phyloP scores from a whole-genome alignment of 495 filamentous ascomycete genomes.

The Neurospora sp. region DNA sequence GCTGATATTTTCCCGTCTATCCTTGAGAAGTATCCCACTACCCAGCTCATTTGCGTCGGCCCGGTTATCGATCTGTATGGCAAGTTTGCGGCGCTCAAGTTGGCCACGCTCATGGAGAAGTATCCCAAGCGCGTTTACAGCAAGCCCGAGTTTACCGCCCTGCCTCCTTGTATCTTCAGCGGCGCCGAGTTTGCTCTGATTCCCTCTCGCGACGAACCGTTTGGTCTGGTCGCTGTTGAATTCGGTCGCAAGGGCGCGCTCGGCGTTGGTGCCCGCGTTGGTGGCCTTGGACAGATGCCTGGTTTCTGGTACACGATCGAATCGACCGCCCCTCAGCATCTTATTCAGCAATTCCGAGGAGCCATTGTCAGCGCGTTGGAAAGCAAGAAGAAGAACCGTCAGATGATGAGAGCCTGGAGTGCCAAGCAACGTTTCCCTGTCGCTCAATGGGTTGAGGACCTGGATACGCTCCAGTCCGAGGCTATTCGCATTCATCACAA shows the following conservation, averaged over 20 bases:
- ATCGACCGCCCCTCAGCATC: slow-evolving; percentile 55
- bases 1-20: slow-evolving; percentile 63
- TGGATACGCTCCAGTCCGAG: slow-evolving; percentile 50
- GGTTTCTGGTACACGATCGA: slow-evolving; percentile 63
- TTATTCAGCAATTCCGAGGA: slow-evolving; percentile 60
- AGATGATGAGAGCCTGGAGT: slow-evolving; percentile 65
- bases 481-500: slow-evolving; percentile 25
- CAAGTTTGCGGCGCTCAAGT: slow-evolving; percentile 62
- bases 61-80: slow-evolving; percentile 69
- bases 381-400: slow-evolving; percentile 46
- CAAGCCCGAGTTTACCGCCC: slow-evolving; percentile 60
- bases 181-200: slow-evolving; percentile 71
- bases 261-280: slow-evolving; percentile 57
- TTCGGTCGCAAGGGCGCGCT: slow-evolving; percentile 69
- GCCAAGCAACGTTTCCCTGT: slow-evolving; percentile 68
- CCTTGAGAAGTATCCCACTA: slow-evolving; percentile 49
- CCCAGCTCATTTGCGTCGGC: slow-evolving; percentile 59
- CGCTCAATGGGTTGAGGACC: slow-evolving; percentile 52
- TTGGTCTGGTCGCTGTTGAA: slow-evolving; percentile 70
- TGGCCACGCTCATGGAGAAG: slow-evolving; percentile 55
- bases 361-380: slow-evolving; percentile 56
- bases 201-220: slow-evolving; percentile 67
- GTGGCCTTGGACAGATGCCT: slow-evolving; percentile 66
- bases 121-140: slow-evolving; percentile 63
- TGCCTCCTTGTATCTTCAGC: slow-evolving; percentile 63